Percentiles rank a stretch among this genome's conserved stretches.
Evolutionary conservation across 306 rosid species (phyloP).

Genomic region (Vigna reflexopilosa): DNA sequence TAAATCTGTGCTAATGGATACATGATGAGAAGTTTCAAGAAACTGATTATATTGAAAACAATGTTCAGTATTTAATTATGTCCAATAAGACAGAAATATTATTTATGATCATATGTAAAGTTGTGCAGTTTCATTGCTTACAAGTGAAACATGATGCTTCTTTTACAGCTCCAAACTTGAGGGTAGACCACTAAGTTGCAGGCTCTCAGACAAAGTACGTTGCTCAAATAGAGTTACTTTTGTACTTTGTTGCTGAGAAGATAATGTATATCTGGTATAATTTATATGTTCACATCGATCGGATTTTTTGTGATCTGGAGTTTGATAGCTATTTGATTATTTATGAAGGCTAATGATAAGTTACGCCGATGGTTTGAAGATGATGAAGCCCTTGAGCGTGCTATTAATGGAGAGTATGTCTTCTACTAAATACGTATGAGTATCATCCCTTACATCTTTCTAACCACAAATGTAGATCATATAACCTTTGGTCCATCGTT

Average conservation of each 20-base stretch:
- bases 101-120: background rate
- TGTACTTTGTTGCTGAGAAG: constrained; percentile 32
- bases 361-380: constrained; percentile 78
- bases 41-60: background rate
- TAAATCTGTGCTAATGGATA: constrained; percentile 29
- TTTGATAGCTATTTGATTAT: constrained; percentile 44
- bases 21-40: constrained; percentile 30
- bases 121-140: background rate
- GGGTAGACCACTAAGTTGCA: constrained; percentile 77
- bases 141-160: constrained; percentile 5
- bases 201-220: constrained; percentile 88
- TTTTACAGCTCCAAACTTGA: constrained; percentile 81
- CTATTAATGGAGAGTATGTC: constrained; percentile 79
- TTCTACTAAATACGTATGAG: constrained; percentile 6
- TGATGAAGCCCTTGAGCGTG: constrained; percentile 84
- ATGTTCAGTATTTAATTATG: constrained; percentile 22
- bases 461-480: constrained; percentile 1
- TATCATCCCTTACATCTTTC: constrained; percentile 19
- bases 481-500: background rate
- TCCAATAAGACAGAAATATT: background rate
- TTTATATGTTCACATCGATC: constrained; percentile 21
- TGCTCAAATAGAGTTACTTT: constrained; percentile 34
- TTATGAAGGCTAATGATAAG: constrained; percentile 70
- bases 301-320: constrained; percentile 27
- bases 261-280: constrained; percentile 36